Percentiles rank a stretch among this genome's conserved stretches.
These are phyloP conservation scores for Elsinoe batatas DNA, from an alignment of 2,329 filamentous ascomycete genomes.

Conservation along the genomic window DNA sequence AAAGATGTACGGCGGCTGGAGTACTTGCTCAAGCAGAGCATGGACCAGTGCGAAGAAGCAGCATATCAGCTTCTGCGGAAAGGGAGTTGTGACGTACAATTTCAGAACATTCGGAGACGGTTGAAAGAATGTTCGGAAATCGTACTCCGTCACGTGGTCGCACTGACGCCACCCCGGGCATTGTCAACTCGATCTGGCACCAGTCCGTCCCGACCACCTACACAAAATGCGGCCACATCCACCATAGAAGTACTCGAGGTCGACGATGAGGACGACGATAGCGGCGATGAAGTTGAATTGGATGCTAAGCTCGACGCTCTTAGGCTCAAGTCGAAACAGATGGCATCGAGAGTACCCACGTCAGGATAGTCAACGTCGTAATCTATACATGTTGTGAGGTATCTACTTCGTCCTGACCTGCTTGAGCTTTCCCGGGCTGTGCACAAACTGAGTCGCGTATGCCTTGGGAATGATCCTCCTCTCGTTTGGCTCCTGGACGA, in stretches of 20 bases:
- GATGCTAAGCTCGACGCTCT: slow-evolving; percentile 3
- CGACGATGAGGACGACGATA: slow-evolving; percentile 7
- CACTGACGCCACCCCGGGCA: background rate
- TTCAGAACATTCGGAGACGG: background rate
- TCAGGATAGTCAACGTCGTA: background rate
- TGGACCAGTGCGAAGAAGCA: slow-evolving; percentile 8
- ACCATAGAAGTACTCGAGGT: background rate
- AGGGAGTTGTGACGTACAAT: background rate
- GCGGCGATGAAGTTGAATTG: slow-evolving; percentile 3
- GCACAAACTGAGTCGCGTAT: slow-evolving; percentile 93
- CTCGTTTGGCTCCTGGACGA: slow-evolving; percentile 91
- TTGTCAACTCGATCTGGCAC: background rate
- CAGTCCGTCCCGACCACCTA: background rate
- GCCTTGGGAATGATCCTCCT: slow-evolving; percentile 81
- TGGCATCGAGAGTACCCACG: background rate
- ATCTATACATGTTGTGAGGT: slow-evolving; percentile 1
- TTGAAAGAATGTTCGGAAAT: background rate
- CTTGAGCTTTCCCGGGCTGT: slow-evolving; percentile 77
- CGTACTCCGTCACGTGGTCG: background rate
- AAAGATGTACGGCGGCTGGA: slow-evolving; percentile 1
- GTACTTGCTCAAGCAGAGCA: background rate
- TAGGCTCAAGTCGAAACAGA: slow-evolving; percentile 3
- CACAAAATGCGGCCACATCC: background rate
- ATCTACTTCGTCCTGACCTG: slow-evolving; percentile 68
- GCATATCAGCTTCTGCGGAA: slow-evolving; percentile 7